Conservation (phyloP, 305 asterid genomes). For the Rubia peregrina region DNA sequence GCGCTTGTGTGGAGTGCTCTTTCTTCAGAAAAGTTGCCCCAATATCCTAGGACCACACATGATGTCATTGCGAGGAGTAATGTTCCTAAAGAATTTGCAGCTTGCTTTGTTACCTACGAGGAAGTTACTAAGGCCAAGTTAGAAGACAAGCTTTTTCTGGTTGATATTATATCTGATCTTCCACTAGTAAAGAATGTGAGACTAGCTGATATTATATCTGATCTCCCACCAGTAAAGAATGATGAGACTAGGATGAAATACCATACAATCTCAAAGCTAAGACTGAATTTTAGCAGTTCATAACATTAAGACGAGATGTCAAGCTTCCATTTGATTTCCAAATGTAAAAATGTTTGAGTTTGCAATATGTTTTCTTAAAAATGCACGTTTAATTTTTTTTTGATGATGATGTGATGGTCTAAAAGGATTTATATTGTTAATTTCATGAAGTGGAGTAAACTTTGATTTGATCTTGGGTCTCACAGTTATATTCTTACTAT, state of each 20-base stretch:
- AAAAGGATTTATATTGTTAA: no score
- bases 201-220: constrained; percentile 62
- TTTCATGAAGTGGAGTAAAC: no score
- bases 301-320: constrained; percentile 54
- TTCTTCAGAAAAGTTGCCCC: constrained; percentile 60
- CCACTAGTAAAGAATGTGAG: constrained; percentile 55
- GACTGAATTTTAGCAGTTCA: constrained; percentile 56
- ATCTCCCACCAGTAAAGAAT: constrained; percentile 60
- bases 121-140: constrained; percentile 24
- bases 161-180: constrained; percentile 73
- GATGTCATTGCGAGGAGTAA: constrained; percentile 46
- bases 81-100: constrained; percentile 58
- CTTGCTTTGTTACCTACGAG: constrained; percentile 44
- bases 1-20: constrained; percentile 80
- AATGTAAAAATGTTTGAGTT: no score
- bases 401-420: constrained; percentile 6
- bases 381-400: no score
- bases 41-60: constrained; percentile 80
- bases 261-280: constrained; percentile 28
- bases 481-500: background rate
- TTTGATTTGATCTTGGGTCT: background rate
- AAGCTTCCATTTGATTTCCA: constrained; percentile 14
- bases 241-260: constrained; percentile 56
- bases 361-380: no score
- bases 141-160: constrained; percentile 43